These are phyloP conservation scores for Aspergillus thermomutatus DNA, from an alignment of 2,329 filamentous ascomycete species.

Conservation along the genomic window DNA sequence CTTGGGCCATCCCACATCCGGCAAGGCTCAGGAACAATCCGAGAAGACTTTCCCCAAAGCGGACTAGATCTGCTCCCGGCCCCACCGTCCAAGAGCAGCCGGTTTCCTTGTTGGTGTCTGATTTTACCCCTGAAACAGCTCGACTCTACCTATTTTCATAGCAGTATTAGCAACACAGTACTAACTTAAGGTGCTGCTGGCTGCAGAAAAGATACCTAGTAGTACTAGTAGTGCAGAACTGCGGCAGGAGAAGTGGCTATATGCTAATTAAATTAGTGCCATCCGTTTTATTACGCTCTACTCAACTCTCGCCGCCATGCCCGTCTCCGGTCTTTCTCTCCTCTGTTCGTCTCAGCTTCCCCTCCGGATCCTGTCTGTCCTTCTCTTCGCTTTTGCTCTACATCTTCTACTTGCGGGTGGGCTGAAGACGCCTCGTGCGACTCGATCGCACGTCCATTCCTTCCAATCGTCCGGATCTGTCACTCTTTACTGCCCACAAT, in stretches of 20 bases:
- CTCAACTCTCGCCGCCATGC: neutral
- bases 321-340: neutral
- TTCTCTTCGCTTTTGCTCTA: slow-evolving; percentile 3
- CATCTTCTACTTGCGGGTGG: slow-evolving; percentile 16
- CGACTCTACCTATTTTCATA: no score
- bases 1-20: neutral
- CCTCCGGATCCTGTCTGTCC: neutral
- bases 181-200: neutral
- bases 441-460: slow-evolving; percentile 27
- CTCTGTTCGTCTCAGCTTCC: slow-evolving; percentile 3
- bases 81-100: neutral
- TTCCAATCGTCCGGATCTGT: slow-evolving; percentile 11
- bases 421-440: slow-evolving; percentile 21
- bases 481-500: slow-evolving; percentile 10
- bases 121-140: neutral
- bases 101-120: neutral
- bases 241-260: neutral
- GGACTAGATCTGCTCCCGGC: neutral
- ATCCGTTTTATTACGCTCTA: neutral
- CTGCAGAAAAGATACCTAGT: neutral
- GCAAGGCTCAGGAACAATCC: neutral
- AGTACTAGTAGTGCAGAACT: neutral
- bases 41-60: neutral
- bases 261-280: neutral
- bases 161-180: no score